Base-by-base conservation (phyloP, 495 filamentous ascomycete species). In the Cryomyces minteri region DNA sequence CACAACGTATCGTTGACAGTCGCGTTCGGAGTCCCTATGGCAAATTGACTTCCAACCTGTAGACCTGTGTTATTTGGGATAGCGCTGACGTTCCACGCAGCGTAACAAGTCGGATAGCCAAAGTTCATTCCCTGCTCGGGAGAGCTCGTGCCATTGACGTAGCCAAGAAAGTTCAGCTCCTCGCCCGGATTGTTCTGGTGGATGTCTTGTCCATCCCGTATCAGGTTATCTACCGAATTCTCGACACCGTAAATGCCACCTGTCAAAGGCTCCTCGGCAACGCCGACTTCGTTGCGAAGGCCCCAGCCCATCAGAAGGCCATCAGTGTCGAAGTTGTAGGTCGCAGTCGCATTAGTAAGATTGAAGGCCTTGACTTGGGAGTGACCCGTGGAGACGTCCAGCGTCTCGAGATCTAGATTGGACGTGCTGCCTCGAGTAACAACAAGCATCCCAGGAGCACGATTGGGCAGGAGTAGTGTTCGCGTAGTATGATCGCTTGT, bases 101-200 rank as follows among this genome's bases (percentile, higher is more conserved):
- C 65, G 49, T 73, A 76, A 56, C 81, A 86, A 12, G 62, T 51
- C 5, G 82, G 82, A 53, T 85, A 85, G n/a, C 81, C 80, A 53
- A 72, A 74, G 56, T 80, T 78, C 12, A 49, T 48, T 11, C 67
- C 68, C 48, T 67, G 65, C 14, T 55, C 48, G 1, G 58, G 46
- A 14, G 55, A 63, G 12, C 50, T 12, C 0, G 72, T 64, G 1
- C 57, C 57, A 45, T 73, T 67, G 4, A 83, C 62, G 38, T 67
- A 67, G 1, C 81, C 82, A 10, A 79, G 74, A 58, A 67, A 82
- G 55, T 85, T 87, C 46, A 85, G 58, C 51, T 85, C 79, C 55
- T 85, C 82, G 9, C 74, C 79, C 0, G 82, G 82, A 50, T 85
- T 85, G 36, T 83, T 67, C 37, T 71, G 53, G 52, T 83, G 78